Base-by-base conservation (phyloP, 2,329 filamentous ascomycete genomes). In the Neopestalotiopsis sp. region DNA sequence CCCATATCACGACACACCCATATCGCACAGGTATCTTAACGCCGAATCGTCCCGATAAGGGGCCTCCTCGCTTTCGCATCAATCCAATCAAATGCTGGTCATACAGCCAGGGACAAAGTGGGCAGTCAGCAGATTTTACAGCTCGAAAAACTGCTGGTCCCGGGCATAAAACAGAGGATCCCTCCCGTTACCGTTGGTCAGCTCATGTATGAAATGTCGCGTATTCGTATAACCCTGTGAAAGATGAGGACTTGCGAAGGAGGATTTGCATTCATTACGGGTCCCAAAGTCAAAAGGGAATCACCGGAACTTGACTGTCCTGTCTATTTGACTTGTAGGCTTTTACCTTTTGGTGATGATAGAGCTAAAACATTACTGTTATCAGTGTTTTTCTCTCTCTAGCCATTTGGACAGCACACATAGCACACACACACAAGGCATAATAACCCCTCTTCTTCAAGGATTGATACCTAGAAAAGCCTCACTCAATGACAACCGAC, bases 21-120 rank as follows among this genome's bases (percentile, higher is more conserved):
- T 53, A 17, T 53, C 10, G 45, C 10, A 53, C 13, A 49, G 5
- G 17, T 53, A 53, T 59, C 57, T 59, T 34, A 59, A 59, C 57
- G 57, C 57, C 57, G 57, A 59, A 59, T 24, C 4, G 9, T 34
- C 30, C 57, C 57, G 28, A 28, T 24, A 59, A 34, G 13, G 57
- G 24, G 5, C 24, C 57, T 17, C 57, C 17, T 38, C 17, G 13
- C 49, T 10, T 14, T 7, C 49, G 9, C 20, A 34, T 14, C 28
- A 34, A 59, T 4, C 57, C 57, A 59, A 59, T 59, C 57, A 59
- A 17, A 30, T 30, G 57, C 57, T 34, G 57, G 57, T 59, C 24
- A 30, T 34, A 59, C 57, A 59, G 5, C 24, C 57, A 28, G 57
- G 57, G 57, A 30, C 57, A 59, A 53, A 34, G 57, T 59, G 24